Percentiles rank a stretch among this genome's conserved stretches.
phyloP scores from a whole-genome alignment of 768 basidiomycete species.

The Leucocoprinus birnbaumii region DNA sequence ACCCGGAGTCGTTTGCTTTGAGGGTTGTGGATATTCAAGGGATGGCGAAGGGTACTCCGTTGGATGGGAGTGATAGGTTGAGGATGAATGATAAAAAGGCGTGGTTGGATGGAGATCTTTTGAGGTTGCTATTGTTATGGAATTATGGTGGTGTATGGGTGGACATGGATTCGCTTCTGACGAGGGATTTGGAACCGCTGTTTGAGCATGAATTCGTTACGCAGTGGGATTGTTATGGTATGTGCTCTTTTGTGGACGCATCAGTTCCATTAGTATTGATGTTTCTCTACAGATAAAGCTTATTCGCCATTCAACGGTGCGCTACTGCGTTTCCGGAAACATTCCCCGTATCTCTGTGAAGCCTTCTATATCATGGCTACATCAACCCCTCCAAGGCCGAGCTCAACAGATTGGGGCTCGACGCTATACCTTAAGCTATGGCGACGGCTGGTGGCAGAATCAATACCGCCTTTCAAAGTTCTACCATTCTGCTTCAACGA shows the following conservation, averaged over 20 bases:
- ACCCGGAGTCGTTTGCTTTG: slow-evolving; percentile 71
- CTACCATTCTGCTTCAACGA: slow-evolving; percentile 97
- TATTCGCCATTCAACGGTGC: slow-evolving; percentile 83
- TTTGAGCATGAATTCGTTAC: slow-evolving; percentile 95
- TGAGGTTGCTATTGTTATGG: slow-evolving; percentile 88
- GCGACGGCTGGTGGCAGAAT: slow-evolving; percentile 72
- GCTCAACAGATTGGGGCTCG: slow-evolving; percentile 93
- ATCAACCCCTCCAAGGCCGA: slow-evolving; percentile 65
- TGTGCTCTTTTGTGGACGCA: slow-evolving; percentile 19
- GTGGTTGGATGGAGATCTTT: slow-evolving; percentile 93
- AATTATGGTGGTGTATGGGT: slow-evolving; percentile 92
- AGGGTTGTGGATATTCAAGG: slow-evolving; percentile 61
- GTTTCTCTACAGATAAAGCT: slow-evolving; percentile 32
- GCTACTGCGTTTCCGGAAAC: slow-evolving; percentile 86
- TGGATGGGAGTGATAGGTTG: slow-evolving; percentile 62
- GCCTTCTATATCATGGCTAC: slow-evolving; percentile 89
- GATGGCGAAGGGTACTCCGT: slow-evolving; percentile 73
- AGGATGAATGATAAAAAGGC: slow-evolving; percentile 70
- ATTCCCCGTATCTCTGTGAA: slow-evolving; percentile 96
- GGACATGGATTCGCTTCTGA: slow-evolving; percentile 95
- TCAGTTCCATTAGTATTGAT: background rate
- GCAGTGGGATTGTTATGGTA: slow-evolving; percentile 99
- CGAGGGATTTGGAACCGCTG: slow-evolving; percentile 81
- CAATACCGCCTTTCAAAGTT: slow-evolving; percentile 82
- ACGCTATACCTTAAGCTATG: slow-evolving; percentile 89